phyloP scores from a whole-genome alignment of 345 rosid species.

The Microcos paniculata region DNA sequence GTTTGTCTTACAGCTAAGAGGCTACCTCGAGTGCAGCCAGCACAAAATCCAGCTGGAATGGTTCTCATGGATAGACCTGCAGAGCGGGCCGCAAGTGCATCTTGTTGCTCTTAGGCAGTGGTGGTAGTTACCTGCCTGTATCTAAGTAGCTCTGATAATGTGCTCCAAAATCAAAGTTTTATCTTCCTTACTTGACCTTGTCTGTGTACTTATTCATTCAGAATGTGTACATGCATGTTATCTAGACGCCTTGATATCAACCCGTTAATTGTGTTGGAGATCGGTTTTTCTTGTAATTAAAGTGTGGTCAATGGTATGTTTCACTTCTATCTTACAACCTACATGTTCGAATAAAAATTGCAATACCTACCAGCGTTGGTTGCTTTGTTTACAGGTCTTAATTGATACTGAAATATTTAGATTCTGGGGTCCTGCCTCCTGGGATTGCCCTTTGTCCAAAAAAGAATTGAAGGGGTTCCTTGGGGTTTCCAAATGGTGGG shows the following conservation, averaged over 20 bases:
- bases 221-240: conserved; percentile 30
- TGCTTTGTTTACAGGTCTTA: background rate
- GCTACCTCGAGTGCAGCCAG: conserved; percentile 82
- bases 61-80: conserved; percentile 79
- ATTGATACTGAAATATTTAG: background rate
- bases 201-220: conserved; percentile 17
- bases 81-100: conserved; percentile 62
- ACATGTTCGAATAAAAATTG: conserved; percentile 11
- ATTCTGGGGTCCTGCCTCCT: background rate
- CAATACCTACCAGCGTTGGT: background rate
- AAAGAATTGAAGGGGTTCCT: background rate
- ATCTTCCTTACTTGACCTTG: background rate
- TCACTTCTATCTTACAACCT: background rate
- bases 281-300: conserved; percentile 29
- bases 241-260: conserved; percentile 9
- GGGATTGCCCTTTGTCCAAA: background rate
- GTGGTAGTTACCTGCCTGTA: conserved; percentile 14
- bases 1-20: conserved; percentile 61
- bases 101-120: conserved; percentile 70
- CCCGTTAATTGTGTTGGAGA: conserved; percentile 19
- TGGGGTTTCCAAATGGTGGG: background rate
- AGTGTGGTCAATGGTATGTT: conserved; percentile 2
- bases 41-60: conserved; percentile 84
- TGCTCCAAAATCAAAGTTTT: conserved; percentile 9
- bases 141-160: conserved; percentile 26